Evolutionary conservation across 108 stramenopile species (phyloP), one percentile per base, ranked within the genome.

Genomic region (Cyclotella choctawhatcheeana): DNA sequence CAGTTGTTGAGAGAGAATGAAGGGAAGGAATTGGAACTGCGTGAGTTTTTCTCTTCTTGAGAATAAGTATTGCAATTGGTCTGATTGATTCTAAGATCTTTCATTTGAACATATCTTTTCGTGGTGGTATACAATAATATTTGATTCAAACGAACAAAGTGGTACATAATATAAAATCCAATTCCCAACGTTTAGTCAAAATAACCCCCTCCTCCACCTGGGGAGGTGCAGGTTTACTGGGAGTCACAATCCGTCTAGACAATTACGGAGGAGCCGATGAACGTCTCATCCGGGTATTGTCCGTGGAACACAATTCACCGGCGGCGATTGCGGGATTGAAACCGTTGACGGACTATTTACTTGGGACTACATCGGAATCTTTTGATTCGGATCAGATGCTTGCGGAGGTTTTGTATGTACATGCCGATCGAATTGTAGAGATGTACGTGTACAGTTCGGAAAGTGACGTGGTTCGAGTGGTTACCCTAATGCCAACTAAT

Each of bases 181-280:
- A 90, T 56, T 71, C 85, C 67, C 81, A 89, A 53, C 84, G 94
- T 0, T 63, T 92, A 16, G 89, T 97, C 13, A 76, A 85, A 21
- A 72, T 98, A 29, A 84, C 81, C 17, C 98, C 98, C 0, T 76
- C 79, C 12, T 81, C 88, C n/a, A 77, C 83, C 7, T 97, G 97
- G 97, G 93, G 88, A 56, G 97, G 97, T 1, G 90, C 96, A 7
- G 98, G 98, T 32, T 81, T 98, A 55, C 78, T 98, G 10, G 98
- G 98, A 7, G 96, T 97, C 14, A 97, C 98, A 50, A 98, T 98
- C 43, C 88, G 95, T 20, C 83, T 98, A 50, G 98, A 98, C 83
- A 79, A 93, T 63, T 97, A 96, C 71, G 82, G 85, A 40, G 93
- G 90, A 0, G 90, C 93, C 24, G 95, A 96, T 52, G 93, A 96